These are phyloP conservation scores for Phlebiopsis gigantea DNA, from an alignment of 768 basidiomycete species.

Conservation along the genomic window DNA sequence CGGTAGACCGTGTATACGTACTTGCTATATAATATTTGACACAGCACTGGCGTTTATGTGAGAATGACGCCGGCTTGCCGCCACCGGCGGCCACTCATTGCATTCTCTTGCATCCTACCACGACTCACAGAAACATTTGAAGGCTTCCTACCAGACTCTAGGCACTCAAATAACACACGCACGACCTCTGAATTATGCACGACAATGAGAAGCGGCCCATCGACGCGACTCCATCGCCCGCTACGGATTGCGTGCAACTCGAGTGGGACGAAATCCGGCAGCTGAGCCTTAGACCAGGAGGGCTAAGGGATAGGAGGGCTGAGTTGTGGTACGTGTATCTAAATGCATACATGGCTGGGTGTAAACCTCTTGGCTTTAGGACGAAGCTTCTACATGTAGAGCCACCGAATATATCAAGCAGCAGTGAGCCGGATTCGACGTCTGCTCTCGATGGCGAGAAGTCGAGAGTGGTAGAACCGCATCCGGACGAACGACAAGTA, in stretches of 20 bases:
- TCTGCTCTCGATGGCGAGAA: neutral
- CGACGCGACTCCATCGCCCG: too few relatives aligned
- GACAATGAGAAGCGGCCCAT: neutral
- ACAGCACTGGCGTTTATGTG: neutral
- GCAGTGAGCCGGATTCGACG: neutral
- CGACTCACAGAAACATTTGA: neutral
- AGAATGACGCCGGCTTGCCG: neutral
- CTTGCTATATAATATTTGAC: too few relatives aligned
- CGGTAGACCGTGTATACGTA: too few relatives aligned
- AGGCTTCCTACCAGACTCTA: neutral
- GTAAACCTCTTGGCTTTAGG: neutral
- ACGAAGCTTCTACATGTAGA: conserved; percentile 8
- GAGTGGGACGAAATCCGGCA: conserved; percentile 8
- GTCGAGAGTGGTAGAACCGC: conserved; percentile 23
- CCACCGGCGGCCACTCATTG: too few relatives aligned
- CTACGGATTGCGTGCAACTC: neutral
- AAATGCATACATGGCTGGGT: neutral
- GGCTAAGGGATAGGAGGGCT: conserved; percentile 4
- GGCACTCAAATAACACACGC: too few relatives aligned
- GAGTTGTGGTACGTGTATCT: conserved; percentile 7
- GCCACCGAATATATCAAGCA: neutral
- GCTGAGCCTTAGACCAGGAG: conserved; percentile 8
- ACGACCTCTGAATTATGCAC: neutral
- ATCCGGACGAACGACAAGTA: conserved; percentile 84
- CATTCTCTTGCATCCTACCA: neutral